Evolutionary conservation across 164 flowering plant genomes (phyloP).

Genomic region (Stephania cephalantha): DNA sequence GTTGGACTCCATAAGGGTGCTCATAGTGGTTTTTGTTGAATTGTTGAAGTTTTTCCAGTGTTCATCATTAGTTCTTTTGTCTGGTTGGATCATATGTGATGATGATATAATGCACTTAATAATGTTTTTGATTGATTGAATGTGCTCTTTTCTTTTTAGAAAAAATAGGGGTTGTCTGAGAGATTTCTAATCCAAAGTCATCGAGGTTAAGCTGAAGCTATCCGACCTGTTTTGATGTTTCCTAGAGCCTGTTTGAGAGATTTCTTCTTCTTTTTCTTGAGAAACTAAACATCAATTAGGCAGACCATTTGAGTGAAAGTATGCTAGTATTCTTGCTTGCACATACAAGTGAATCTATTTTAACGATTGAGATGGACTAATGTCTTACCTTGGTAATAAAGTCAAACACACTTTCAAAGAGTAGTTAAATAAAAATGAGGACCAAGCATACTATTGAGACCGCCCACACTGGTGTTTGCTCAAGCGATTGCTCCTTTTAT

Average conservation of each 20-base stretch:
- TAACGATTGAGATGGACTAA: neutral
- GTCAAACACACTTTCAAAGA: conserved; percentile 40
- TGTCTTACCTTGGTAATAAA: conserved; percentile 37
- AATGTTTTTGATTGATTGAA: too few relatives aligned
- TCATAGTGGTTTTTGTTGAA: too few relatives aligned
- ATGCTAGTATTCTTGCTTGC: neutral
- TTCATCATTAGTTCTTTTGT: too few relatives aligned
- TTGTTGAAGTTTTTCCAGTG: too few relatives aligned
- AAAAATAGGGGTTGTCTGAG: too few relatives aligned
- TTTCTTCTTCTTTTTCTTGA: conserved; percentile 12
- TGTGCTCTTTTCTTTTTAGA: too few relatives aligned
- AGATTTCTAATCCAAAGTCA: too few relatives aligned
- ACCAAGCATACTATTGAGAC: conserved; percentile 46
- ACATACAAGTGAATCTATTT: neutral
- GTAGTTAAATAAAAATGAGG: conserved; percentile 37
- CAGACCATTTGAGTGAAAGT: neutral
- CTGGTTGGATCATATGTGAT: too few relatives aligned
- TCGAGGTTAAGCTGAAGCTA: neutral
- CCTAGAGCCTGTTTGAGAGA: conserved; percentile 25
- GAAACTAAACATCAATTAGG: conserved; percentile 11
- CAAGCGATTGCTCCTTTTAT: conserved; percentile 22
- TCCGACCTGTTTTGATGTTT: conserved; percentile 52
- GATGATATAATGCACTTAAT: too few relatives aligned
- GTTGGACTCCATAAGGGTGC: too few relatives aligned
- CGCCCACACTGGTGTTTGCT: conserved; percentile 67